A percentile compares a stretch with the other conserved stretches of the same genome.
phyloP scores from a whole-genome alignment of 2,329 filamentous ascomycete species.

The Gaeumannomyces sp. region DNA sequence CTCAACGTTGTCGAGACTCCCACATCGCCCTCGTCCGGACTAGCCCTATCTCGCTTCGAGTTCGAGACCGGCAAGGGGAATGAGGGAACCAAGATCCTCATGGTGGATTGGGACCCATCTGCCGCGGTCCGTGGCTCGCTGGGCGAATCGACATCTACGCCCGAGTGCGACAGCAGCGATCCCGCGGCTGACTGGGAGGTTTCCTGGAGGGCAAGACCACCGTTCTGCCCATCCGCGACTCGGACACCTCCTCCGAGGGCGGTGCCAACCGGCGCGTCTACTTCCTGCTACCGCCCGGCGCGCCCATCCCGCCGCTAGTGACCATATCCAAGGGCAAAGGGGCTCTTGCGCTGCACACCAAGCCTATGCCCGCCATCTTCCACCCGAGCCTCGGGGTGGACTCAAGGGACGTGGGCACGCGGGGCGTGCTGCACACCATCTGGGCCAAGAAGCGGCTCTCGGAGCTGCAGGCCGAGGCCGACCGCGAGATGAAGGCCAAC shows the following conservation, averaged over 20 bases:
- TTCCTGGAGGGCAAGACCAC: constrained; percentile 74
- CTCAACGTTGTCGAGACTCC: constrained; percentile 31
- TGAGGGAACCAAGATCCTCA: constrained; percentile 83
- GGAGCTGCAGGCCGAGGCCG: constrained; percentile 71
- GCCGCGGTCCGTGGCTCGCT: constrained; percentile 10
- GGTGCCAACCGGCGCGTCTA: constrained; percentile 56
- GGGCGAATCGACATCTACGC: neutral
- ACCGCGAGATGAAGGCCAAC: constrained; percentile 64
- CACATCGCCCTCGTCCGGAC: constrained; percentile 36
- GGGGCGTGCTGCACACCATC: constrained; percentile 80
- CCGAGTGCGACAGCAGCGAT: constrained; percentile 36
- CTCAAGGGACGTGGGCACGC: constrained; percentile 60
- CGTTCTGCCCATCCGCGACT: constrained; percentile 60
- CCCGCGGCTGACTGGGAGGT: constrained; percentile 60
- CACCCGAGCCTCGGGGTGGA: constrained; percentile 66
- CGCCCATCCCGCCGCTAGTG: constrained; percentile 65
- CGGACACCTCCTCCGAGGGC: constrained; percentile 26
- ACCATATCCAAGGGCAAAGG: constrained; percentile 46
- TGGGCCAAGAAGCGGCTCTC: constrained; percentile 82
- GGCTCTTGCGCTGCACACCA: constrained; percentile 47
- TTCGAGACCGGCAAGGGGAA: constrained; percentile 72
- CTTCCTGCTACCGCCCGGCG: constrained; percentile 71
- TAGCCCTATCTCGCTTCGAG: constrained; percentile 76
- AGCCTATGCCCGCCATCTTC: constrained; percentile 82
- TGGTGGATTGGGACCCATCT: constrained; percentile 78